A percentile compares a stretch with the other conserved stretches of the same genome.
phyloP scores from a whole-genome alignment of 805 yeast genomes.

The Wilhelminamyces savonicus region DNA sequence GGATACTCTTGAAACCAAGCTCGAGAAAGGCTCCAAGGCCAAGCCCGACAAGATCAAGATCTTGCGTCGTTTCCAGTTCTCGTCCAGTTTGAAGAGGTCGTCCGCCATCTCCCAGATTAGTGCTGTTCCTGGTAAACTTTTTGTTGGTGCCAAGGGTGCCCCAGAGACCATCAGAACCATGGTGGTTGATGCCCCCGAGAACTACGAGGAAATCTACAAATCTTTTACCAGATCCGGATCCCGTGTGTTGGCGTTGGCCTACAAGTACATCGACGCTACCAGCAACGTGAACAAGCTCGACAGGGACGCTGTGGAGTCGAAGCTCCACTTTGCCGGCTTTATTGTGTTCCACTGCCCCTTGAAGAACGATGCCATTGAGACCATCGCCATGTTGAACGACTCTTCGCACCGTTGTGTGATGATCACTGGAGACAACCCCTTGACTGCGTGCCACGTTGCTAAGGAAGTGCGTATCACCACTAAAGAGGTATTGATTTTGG shows the following conservation, averaged over 20 bases:
- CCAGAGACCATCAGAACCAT: constrained; percentile 89
- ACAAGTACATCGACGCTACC: constrained; percentile 57
- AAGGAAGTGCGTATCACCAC: constrained; percentile 84
- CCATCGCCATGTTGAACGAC: constrained; percentile 87
- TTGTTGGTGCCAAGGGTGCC: constrained; percentile 94
- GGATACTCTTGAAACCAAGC: constrained; percentile 54
- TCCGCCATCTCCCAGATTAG: constrained; percentile 67
- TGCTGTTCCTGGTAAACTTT: constrained; percentile 38
- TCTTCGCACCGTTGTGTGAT: constrained; percentile 93
- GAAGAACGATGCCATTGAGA: constrained; percentile 86
- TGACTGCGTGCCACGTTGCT: constrained; percentile 97
- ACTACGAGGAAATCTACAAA: constrained; percentile 81
- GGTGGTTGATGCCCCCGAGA: constrained; percentile 62
- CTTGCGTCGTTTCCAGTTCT: constrained; percentile 92
- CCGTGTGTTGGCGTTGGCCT: constrained; percentile 93
- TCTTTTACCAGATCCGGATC: constrained; percentile 93
- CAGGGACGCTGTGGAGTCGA: constrained; percentile 73
- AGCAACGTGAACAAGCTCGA: constrained; percentile 51
- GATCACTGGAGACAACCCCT: constrained; percentile 99
- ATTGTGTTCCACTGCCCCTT: constrained; percentile 96
- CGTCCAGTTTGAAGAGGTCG: constrained; percentile 92
- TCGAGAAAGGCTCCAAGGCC: constrained; percentile 4
- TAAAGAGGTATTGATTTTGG: constrained; percentile 79
- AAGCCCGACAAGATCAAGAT: constrained; percentile 54
- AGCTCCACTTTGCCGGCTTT: constrained; percentile 80